Base-by-base conservation (phyloP, 2,329 filamentous ascomycete species). In the Scedosporium dehoogii region DNA sequence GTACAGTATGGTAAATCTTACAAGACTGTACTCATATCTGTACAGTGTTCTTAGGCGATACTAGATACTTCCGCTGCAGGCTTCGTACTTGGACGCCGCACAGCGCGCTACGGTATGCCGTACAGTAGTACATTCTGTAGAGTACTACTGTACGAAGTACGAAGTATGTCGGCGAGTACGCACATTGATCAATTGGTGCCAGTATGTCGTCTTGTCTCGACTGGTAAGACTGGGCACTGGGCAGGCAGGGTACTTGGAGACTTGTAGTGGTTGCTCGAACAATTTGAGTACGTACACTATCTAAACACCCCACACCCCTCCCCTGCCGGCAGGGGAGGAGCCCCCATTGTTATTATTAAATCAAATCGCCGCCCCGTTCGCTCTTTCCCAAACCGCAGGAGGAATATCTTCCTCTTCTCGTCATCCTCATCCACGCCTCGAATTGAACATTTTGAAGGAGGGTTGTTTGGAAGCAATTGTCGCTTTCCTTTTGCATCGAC, bases 311-410 rank as follows among this genome's bases (percentile, higher is more conserved):
- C 29, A 27, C 56, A 29, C 57, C 14, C 51, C 48, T 38, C 60
- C 60, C 18, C 25, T 53, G 25, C 38, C 51, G 33, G 44, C 60
- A 62, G 60, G 60, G 60, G 51, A 55, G n/a, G 60, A 29, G 33
- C 60, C 51, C 48, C 51, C 51, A 25, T 57, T 62, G 33, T 62
- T 61, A 61, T 61, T 62, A 62, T 62, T 62, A 62, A 62, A 62
- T 55, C 21, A 42, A 41, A 23, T 51, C 21, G 51, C 38, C 44
- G 60, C 51, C 60, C 60, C 51, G 21, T 55, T 55, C 21, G 1
- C 58, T 62, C 38, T 23, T 46, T 58, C 56, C 60, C 42, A 60
- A 60, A 41, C n/a, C 21, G 7, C 9, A 53, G 7, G 59, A 44
- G 25, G 25, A 29, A 33, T 60, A 59, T 59, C 58, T 58, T 41